Evolutionary conservation across 306 rosid species (phyloP).

Genomic region (Luffa acutangula): DNA sequence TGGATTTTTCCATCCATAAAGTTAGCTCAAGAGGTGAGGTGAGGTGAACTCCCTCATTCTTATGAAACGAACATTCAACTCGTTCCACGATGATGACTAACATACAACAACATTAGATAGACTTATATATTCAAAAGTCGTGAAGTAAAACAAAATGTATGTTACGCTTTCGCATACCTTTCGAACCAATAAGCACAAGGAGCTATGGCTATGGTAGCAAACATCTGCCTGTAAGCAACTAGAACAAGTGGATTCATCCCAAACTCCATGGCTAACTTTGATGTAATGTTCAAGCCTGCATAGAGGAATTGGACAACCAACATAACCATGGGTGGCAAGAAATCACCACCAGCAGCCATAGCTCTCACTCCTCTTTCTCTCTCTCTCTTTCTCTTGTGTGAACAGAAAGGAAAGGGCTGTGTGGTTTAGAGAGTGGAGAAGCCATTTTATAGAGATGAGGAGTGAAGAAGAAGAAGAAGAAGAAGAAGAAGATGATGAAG

Average conservation of each 20-base stretch:
- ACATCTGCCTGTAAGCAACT: conserved; percentile 71
- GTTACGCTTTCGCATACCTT: conserved; percentile 28
- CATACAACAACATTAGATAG: background rate
- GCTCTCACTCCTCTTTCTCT: background rate
- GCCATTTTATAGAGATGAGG: background rate
- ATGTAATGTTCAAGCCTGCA: conserved; percentile 61
- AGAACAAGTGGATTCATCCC: conserved; percentile 75
- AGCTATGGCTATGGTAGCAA: conserved; percentile 51
- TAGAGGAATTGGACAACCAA: conserved; percentile 37
- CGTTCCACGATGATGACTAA: background rate
- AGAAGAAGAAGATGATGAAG: background rate
- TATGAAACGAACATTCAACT: background rate
- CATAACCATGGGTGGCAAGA: conserved; percentile 46
- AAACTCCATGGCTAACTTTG: conserved; percentile 73
- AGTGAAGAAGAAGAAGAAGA: background rate
- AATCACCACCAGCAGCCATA: conserved; percentile 25
- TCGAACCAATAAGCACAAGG: conserved; percentile 65
- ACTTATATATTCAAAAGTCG: background rate
- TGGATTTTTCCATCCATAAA: background rate
- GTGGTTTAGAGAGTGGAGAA: background rate
- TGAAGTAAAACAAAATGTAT: background rate
- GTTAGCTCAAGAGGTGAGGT: background rate
- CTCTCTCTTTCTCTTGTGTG: background rate
- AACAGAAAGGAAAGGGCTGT: background rate
- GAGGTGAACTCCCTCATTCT: no score